These are phyloP conservation scores for Ceratocystis ficicola DNA, from an alignment of 2,329 filamentous ascomycete genomes.

Conservation along the genomic window DNA sequence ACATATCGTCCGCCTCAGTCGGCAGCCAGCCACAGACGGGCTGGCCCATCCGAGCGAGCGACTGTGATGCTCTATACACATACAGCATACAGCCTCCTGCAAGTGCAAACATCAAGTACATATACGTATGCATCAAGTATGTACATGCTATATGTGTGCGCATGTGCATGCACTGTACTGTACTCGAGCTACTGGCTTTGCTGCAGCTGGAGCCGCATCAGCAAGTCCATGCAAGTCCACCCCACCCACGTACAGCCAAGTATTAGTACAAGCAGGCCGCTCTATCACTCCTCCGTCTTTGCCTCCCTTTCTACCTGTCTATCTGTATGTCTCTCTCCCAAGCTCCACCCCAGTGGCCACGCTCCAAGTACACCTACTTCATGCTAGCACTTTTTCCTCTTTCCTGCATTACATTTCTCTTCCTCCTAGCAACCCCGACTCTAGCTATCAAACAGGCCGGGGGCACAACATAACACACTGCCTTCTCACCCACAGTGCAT, in stretches of 20 bases:
- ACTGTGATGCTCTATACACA: neutral
- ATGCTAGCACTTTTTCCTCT: constrained; percentile 8
- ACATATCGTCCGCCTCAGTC: neutral
- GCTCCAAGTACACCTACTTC: neutral
- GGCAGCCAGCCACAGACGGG: neutral
- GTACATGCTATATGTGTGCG: neutral
- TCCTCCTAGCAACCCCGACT: neutral
- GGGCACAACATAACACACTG: too few relatives aligned
- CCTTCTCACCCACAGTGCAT: too few relatives aligned
- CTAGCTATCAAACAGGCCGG: neutral
- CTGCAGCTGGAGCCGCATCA: too few relatives aligned
- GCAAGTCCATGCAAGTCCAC: neutral
- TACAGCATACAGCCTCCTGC: neutral
- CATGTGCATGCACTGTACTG: neutral
- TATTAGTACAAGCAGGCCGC: neutral
- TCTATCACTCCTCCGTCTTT: neutral
- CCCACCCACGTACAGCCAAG: neutral
- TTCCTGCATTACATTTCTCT: neutral
- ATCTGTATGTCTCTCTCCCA: neutral
- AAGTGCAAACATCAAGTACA: neutral
- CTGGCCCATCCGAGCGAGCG: neutral
- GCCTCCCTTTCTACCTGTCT: neutral
- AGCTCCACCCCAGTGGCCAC: neutral
- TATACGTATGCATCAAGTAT: neutral
- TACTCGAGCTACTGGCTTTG: neutral